Conservation (phyloP, 2,329 filamentous ascomycete genomes). For the Septoria petroselini region DNA sequence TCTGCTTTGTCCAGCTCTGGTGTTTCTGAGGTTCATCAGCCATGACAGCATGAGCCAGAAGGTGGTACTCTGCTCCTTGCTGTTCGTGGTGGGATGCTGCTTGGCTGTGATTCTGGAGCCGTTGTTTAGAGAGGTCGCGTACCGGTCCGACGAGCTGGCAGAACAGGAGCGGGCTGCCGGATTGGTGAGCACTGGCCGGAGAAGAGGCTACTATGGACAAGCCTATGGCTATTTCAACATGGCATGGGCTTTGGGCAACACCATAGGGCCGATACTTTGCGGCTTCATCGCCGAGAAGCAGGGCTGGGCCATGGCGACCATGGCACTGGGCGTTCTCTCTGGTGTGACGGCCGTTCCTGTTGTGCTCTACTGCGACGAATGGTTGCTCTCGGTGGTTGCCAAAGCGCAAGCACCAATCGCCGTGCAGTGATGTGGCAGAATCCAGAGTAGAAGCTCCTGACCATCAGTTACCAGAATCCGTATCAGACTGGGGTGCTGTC, state of each 20-base stretch:
- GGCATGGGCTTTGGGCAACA: slow-evolving; percentile 29
- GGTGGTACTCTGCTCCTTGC: slow-evolving; percentile 20
- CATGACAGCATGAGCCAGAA: slow-evolving; percentile 22
- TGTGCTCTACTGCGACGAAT: slow-evolving; percentile 23
- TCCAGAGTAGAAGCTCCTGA: no score
- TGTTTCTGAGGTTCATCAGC: slow-evolving; percentile 25
- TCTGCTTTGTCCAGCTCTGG: slow-evolving; percentile 15
- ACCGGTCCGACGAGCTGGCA: slow-evolving; percentile 18
- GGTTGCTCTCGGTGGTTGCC: slow-evolving; percentile 3
- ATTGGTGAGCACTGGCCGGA: slow-evolving; percentile 1
- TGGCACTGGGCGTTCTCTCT: slow-evolving; percentile 37
- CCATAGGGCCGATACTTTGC: slow-evolving; percentile 29
- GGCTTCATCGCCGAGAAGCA: slow-evolving; percentile 25
- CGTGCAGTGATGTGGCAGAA: no score
- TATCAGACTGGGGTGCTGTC: no score
- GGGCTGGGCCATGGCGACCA: slow-evolving; percentile 27
- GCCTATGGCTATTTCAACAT: slow-evolving; percentile 49
- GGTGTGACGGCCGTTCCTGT: slow-evolving; percentile 50
- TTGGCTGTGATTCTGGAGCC: slow-evolving; percentile 25
- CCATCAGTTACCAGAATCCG: no score
- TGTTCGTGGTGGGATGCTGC: slow-evolving; percentile 22
- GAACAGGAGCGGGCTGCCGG: slow-evolving; percentile 17
- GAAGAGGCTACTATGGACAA: slow-evolving; percentile 44
- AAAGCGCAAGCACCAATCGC: no score
- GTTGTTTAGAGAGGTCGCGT: slow-evolving; percentile 25